These are phyloP conservation scores for Circinella minor DNA, from an alignment of 371 early-diverging fungal genomes.

Conservation along the genomic window DNA sequence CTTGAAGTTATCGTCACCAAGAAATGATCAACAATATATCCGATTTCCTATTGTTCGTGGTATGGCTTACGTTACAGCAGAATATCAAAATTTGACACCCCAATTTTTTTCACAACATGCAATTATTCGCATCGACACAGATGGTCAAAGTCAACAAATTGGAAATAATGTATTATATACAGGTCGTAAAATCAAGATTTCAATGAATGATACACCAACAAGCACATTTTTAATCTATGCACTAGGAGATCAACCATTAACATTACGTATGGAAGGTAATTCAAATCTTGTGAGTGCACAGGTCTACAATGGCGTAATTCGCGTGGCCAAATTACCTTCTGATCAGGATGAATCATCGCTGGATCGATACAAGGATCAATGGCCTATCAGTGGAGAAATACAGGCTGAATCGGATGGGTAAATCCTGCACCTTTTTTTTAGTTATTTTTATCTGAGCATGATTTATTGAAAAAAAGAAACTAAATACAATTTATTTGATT, in stretches of 20 bases:
- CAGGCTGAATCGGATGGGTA: constrained; percentile 16
- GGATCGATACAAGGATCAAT: constrained; percentile 49
- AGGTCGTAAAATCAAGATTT: constrained; percentile 41
- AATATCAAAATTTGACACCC: constrained; percentile 53
- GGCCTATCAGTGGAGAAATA: constrained; percentile 48
- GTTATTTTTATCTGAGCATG: too few species aligned
- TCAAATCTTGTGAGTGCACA: constrained; percentile 32
- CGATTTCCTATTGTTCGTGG: constrained; percentile 57
- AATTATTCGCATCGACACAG: constrained; percentile 32
- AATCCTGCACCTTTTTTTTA: not conserved
- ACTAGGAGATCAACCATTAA: constrained; percentile 38
- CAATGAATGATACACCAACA: constrained; percentile 42
- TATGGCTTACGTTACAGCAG: constrained; percentile 54
- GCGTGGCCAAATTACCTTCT: constrained; percentile 52
- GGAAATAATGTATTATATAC: constrained; percentile 15
- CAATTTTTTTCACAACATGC: constrained; percentile 54
- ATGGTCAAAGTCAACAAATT: constrained; percentile 8
- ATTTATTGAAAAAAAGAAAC: too few species aligned
- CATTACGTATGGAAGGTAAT: constrained; percentile 16
- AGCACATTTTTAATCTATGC: constrained; percentile 46
- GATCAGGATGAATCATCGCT: constrained; percentile 39
- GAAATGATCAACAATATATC: constrained; percentile 13
- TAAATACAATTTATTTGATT: not conserved
- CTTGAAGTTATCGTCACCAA: constrained; percentile 22
- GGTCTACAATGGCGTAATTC: constrained; percentile 51